Percentiles rank a stretch among this genome's conserved stretches.
These are phyloP conservation scores for Phytophthora nicotianae DNA, from an alignment of 352 stramenopile genomes.

Conservation along the genomic window DNA sequence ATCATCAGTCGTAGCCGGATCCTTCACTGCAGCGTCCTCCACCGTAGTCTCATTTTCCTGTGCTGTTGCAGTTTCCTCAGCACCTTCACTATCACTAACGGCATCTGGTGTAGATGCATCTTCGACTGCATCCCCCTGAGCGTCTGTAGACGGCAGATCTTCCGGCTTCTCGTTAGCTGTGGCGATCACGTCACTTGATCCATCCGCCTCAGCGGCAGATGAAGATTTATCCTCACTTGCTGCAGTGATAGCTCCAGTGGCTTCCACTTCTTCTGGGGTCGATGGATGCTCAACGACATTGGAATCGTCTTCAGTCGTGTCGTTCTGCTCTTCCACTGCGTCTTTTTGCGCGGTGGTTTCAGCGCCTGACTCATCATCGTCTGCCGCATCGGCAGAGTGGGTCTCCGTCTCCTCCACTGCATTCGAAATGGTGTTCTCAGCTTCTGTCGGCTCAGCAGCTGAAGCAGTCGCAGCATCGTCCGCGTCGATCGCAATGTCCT, in stretches of 20 bases:
- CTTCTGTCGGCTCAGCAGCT: conserved; percentile 6
- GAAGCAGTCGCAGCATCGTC: conserved; percentile 3
- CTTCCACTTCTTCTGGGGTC: conserved; percentile 7
- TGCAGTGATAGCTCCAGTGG: neutral
- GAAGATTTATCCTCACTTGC: neutral
- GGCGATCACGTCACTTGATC: conserved; percentile 1
- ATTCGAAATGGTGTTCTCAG: conserved; percentile 9
- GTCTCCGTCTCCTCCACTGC: neutral
- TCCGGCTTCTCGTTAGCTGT: conserved; percentile 11
- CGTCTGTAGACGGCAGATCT: conserved; percentile 4
- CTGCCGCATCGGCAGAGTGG: neutral
- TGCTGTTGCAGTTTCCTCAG: neutral
- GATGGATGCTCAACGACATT: conserved; percentile 8
- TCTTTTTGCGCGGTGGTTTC: conserved; percentile 1
- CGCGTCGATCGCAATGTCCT: conserved; percentile 1
- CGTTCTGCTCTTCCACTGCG: conserved; percentile 10
- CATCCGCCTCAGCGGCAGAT: neutral
- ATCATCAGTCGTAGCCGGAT: neutral
- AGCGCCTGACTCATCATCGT: neutral
- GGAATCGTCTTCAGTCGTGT: conserved; percentile 1
- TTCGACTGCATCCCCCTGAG: neutral
- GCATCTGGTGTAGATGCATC: conserved; percentile 7
- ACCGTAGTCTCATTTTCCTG: neutral
- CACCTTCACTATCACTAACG: conserved; percentile 6
- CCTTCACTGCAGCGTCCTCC: conserved; percentile 3